Evolutionary conservation across 1,284 basidiomycete species (phyloP).

Genomic region (Gymnopus androsaceus): DNA sequence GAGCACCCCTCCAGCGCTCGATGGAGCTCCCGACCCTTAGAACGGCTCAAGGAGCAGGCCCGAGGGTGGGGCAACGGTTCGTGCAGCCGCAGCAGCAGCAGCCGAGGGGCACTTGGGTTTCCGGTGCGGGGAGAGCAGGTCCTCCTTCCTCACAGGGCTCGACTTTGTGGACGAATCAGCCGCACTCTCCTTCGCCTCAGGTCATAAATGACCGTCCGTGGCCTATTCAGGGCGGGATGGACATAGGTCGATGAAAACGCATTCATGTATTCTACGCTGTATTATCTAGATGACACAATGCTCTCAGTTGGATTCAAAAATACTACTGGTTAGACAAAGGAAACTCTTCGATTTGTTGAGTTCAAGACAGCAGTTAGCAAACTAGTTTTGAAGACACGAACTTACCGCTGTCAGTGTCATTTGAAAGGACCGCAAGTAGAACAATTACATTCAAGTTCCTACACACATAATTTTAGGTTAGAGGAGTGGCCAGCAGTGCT

Average conservation of each 20-base stretch:
- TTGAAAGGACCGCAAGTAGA: too few relatives aligned
- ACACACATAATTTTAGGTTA: too few relatives aligned
- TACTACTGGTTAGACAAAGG: too few relatives aligned
- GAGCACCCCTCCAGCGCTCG: conserved; percentile 45
- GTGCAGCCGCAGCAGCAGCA: conserved; percentile 6
- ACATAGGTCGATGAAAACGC: conserved; percentile 10
- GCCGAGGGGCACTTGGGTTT: conserved; percentile 12
- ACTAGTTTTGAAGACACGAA: too few relatives aligned
- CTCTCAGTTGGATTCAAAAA: background rate
- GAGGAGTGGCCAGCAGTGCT: too few relatives aligned
- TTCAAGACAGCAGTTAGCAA: too few relatives aligned
- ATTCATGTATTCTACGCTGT: conserved; percentile 3
- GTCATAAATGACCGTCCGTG: conserved; percentile 13
- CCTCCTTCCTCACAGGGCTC: conserved; percentile 10
- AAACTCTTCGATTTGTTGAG: too few relatives aligned
- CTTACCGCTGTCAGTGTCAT: too few relatives aligned
- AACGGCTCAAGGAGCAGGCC: conserved; percentile 47
- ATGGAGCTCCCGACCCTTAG: conserved; percentile 52
- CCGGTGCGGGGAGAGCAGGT: conserved; percentile 1
- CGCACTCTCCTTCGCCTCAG: conserved; percentile 11
- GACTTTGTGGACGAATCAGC: conserved; percentile 13
- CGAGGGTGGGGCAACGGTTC: conserved; percentile 42
- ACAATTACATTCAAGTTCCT: too few relatives aligned
- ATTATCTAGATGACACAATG: background rate
- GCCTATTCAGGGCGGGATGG: conserved; percentile 15